Percentiles rank a stretch among this genome's conserved stretches.
Conservation (phyloP, 768 basidiomycete genomes). For the Hygrocybe punicea region DNA sequence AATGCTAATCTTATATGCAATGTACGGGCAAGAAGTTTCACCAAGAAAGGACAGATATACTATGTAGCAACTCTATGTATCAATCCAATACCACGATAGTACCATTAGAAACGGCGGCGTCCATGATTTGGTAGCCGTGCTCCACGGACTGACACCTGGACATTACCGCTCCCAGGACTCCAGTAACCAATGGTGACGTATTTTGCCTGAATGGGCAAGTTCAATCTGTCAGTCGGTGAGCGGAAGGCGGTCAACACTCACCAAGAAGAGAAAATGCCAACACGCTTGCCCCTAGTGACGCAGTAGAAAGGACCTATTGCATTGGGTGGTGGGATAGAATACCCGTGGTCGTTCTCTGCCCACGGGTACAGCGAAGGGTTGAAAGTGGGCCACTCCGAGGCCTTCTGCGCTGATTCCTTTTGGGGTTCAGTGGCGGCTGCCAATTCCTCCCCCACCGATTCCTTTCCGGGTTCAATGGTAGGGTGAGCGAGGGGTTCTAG, state of each 20-base stretch:
- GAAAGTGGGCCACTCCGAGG: not conserved
- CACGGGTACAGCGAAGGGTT: not conserved
- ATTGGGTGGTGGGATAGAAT: not conserved
- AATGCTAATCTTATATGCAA: too few relatives aligned
- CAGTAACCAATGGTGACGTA: not conserved
- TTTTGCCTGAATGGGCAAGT: not conserved
- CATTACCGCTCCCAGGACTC: not conserved
- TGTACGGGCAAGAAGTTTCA: too few relatives aligned
- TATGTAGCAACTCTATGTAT: not conserved
- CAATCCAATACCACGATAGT: not conserved
- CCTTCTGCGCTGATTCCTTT: too few relatives aligned
- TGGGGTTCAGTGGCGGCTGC: too few relatives aligned
- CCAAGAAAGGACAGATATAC: not conserved
- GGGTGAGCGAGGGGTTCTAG: not conserved
- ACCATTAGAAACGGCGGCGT: not conserved
- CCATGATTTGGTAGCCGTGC: not conserved
- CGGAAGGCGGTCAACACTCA: not conserved
- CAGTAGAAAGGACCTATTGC: not conserved
- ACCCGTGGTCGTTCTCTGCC: not conserved
- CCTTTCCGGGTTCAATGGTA: too few relatives aligned
- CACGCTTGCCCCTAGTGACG: not conserved
- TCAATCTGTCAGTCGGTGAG: not conserved
- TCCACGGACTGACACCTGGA: not conserved
- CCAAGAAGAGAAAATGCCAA: slow-evolving; percentile 1
- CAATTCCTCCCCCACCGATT: too few relatives aligned